Percentiles rank a stretch among this genome's conserved stretches.
Conservation (phyloP, 371 early-diverging fungal genomes). For the Zopfochytrium polystomum region DNA sequence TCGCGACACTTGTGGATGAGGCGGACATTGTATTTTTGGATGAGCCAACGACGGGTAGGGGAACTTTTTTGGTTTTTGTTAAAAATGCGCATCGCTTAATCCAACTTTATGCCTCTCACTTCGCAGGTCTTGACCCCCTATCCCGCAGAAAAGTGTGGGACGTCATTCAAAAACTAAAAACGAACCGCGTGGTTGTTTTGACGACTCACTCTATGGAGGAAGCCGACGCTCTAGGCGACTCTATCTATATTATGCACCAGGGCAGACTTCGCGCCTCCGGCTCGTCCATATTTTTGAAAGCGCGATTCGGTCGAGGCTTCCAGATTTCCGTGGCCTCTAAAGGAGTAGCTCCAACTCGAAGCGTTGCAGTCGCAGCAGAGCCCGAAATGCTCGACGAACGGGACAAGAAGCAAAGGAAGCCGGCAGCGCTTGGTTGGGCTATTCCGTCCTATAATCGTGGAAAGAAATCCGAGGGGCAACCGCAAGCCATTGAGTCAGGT, state of each 20-base stretch:
- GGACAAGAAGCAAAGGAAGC: too few species aligned
- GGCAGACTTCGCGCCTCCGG: conserved; percentile 7
- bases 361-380: too few species aligned
- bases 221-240: conserved; percentile 44
- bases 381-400: too few species aligned
- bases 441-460: too few species aligned
- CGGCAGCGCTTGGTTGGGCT: too few species aligned
- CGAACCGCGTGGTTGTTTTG: conserved; percentile 56
- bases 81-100: conserved; percentile 20
- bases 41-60: conserved; percentile 17
- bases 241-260: conserved; percentile 26
- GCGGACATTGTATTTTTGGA: conserved; percentile 21
- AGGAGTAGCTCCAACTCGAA: too few species aligned
- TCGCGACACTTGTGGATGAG: conserved; percentile 41
- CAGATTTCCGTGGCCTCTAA: too few species aligned
- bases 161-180: conserved; percentile 51
- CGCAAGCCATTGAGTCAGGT: too few species aligned
- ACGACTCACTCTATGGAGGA: conserved; percentile 46
- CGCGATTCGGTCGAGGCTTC: conserved; percentile 16
- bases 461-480: too few species aligned
- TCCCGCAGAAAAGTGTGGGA: conserved; percentile 60
- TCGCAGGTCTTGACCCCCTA: conserved; percentile 58
- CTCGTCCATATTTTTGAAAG: conserved; percentile 15
- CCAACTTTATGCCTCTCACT: too few species aligned
- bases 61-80: conserved; percentile 14